Evolutionary conservation across 106 monocot genomes (phyloP).

Genomic region (Dactylorhiza incarnata): DNA sequence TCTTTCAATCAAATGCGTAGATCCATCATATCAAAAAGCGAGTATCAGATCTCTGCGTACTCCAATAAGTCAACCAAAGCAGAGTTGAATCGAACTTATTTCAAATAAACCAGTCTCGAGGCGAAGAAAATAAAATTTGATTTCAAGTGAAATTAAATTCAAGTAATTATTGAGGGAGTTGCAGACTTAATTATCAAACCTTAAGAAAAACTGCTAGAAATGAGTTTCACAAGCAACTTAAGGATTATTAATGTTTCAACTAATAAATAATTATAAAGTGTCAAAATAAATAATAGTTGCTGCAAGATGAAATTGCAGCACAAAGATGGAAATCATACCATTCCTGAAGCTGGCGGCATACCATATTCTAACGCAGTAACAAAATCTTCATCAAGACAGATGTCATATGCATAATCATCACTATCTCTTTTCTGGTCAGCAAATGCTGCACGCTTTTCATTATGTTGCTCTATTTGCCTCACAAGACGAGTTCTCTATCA

Average conservation of each 20-base stretch:
- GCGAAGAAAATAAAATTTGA: too few relatives aligned
- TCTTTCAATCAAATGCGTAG: too few relatives aligned
- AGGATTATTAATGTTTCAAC: neutral
- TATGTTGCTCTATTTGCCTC: slow-evolving; percentile 80
- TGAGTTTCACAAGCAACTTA: neutral
- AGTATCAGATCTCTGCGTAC: too few relatives aligned
- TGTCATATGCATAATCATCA: slow-evolving; percentile 77
- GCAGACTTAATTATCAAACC: too few relatives aligned
- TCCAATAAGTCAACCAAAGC: too few relatives aligned
- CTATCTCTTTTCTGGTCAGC: slow-evolving; percentile 30
- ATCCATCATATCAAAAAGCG: too few relatives aligned
- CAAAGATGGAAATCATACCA: slow-evolving; percentile 45
- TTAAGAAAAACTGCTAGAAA: too few relatives aligned
- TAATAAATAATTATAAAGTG: neutral
- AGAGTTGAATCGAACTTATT: too few relatives aligned
- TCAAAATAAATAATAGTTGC: neutral
- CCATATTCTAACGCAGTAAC: slow-evolving; percentile 92
- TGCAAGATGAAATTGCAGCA: neutral
- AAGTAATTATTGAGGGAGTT: too few relatives aligned
- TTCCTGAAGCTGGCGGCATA: slow-evolving; percentile 99
- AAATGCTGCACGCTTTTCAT: slow-evolving; percentile 44
- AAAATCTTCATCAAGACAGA: slow-evolving; percentile 86
- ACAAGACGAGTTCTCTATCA: slow-evolving; percentile 75
- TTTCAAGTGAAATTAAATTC: too few relatives aligned
- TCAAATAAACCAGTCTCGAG: too few relatives aligned